phyloP scores from a whole-genome alignment of 768 basidiomycete species.

The Fomitopsis pulvina region DNA sequence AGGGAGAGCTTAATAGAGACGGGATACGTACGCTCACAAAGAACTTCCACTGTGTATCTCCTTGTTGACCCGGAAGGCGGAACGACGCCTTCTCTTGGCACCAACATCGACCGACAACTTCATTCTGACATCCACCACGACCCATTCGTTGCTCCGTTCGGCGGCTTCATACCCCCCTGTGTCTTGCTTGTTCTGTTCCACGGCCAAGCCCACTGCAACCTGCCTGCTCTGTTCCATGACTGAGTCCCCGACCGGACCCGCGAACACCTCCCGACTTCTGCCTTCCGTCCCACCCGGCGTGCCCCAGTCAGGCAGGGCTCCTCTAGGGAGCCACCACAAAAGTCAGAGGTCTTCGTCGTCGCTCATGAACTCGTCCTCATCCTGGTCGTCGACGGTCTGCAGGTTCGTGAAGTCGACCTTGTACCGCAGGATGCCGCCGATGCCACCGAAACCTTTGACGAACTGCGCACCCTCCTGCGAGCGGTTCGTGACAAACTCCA shows the following conservation, averaged over 20 bases:
- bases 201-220: neutral
- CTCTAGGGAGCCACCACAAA: constrained; percentile 70
- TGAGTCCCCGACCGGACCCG: neutral
- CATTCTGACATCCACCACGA: neutral
- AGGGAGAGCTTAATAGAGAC: neutral
- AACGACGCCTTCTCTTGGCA: neutral
- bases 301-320: constrained; percentile 64
- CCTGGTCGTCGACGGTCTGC: constrained; percentile 63
- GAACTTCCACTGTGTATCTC: neutral
- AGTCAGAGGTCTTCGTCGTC: constrained; percentile 82
- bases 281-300: constrained; percentile 61
- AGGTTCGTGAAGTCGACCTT: constrained; percentile 94
- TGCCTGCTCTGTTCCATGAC: neutral
- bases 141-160: neutral
- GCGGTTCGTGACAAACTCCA: constrained; percentile 94
- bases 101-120: neutral
- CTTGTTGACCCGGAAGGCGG: neutral
- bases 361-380: constrained; percentile 80
- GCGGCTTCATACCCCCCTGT: neutral
- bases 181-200: neutral
- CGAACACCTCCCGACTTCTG: constrained; percentile 8
- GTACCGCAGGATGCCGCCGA: constrained; percentile 92
- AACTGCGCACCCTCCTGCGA: constrained; percentile 98
- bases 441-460: constrained; percentile 97
- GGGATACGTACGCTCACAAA: neutral